A percentile compares a stretch with the other conserved stretches of the same genome.
phyloP scores from a whole-genome alignment of 2,329 filamentous ascomycete species.

The Aspergillus cejpii region DNA sequence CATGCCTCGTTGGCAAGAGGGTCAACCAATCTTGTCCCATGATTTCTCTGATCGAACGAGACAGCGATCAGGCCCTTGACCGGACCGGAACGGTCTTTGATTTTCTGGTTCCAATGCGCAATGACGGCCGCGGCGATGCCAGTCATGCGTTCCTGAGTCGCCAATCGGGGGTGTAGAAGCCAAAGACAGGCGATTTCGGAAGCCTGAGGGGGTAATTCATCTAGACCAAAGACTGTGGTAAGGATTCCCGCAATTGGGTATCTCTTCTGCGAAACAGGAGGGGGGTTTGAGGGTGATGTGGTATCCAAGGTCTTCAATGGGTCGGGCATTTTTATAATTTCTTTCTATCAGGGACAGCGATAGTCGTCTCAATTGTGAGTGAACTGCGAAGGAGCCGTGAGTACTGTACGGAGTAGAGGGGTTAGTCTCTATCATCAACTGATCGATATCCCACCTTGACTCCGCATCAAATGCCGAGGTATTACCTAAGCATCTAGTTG shows the following conservation, averaged over 20 bases:
- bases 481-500: too few relatives aligned
- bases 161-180: slow-evolving; percentile 76
- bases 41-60: slow-evolving; percentile 88
- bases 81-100: slow-evolving; percentile 25
- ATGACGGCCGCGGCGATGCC: slow-evolving; percentile 65
- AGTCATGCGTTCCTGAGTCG: slow-evolving; percentile 65
- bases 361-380: too few relatives aligned
- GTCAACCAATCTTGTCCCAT: slow-evolving; percentile 66
- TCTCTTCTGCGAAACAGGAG: slow-evolving; percentile 55
- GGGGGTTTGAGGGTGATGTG: slow-evolving; percentile 20
- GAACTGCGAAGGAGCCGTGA: too few relatives aligned
- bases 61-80: slow-evolving; percentile 66
- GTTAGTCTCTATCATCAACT: too few relatives aligned
- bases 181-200: slow-evolving; percentile 69
- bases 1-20: slow-evolving; percentile 67
- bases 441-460: background rate
- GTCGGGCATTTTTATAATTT: slow-evolving; percentile 26
- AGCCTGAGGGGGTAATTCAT: slow-evolving; percentile 58
- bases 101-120: slow-evolving; percentile 56
- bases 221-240: slow-evolving; percentile 72
- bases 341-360: too few relatives aligned
- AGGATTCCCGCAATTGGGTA: slow-evolving; percentile 71
- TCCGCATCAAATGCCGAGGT: background rate
- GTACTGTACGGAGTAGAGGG: too few relatives aligned
- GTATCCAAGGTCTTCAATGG: slow-evolving; percentile 30